phyloP scores from a whole-genome alignment of 257 asterid genomes.

The Scutellaria galericulata region DNA sequence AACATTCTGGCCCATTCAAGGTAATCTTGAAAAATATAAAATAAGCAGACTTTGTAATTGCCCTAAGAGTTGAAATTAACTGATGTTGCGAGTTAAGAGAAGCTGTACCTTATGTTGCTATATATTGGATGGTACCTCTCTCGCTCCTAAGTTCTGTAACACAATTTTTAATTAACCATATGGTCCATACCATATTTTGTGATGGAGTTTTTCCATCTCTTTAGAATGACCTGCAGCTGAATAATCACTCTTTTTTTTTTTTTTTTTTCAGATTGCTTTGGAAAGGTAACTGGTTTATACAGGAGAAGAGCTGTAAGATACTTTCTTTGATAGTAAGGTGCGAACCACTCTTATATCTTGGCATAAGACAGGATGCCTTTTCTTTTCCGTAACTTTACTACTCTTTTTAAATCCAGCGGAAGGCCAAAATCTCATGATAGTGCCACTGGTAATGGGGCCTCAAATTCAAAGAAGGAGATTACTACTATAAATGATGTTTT shows the following conservation, averaged over 20 bases:
- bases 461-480: slow-evolving; percentile 59
- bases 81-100: slow-evolving; percentile 25
- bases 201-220: slow-evolving; percentile 26
- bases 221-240: slow-evolving; percentile 32
- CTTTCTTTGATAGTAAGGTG: slow-evolving; percentile 84
- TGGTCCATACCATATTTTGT: background rate
- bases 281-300: slow-evolving; percentile 93
- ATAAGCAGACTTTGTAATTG: background rate
- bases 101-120: slow-evolving; percentile 12
- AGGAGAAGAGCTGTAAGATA: slow-evolving; percentile 95
- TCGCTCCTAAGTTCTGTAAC: background rate
- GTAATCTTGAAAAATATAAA: background rate
- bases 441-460: slow-evolving; percentile 53
- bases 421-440: slow-evolving; percentile 63
- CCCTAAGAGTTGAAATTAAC: background rate
- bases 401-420: slow-evolving; percentile 57
- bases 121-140: slow-evolving; percentile 17
- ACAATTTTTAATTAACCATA: background rate
- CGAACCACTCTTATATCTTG: slow-evolving; percentile 21
- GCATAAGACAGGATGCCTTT: slow-evolving; percentile 9
- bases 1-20: slow-evolving; percentile 1
- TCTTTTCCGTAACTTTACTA: slow-evolving; percentile 28
- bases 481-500: slow-evolving; percentile 72
- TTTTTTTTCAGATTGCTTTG: slow-evolving; percentile 70
- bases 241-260: background rate